Evolutionary conservation across 2,329 filamentous ascomycete species (phyloP), one percentile per base, ranked within the genome.

Genomic region (Aspergillus costaricaensis): DNA sequence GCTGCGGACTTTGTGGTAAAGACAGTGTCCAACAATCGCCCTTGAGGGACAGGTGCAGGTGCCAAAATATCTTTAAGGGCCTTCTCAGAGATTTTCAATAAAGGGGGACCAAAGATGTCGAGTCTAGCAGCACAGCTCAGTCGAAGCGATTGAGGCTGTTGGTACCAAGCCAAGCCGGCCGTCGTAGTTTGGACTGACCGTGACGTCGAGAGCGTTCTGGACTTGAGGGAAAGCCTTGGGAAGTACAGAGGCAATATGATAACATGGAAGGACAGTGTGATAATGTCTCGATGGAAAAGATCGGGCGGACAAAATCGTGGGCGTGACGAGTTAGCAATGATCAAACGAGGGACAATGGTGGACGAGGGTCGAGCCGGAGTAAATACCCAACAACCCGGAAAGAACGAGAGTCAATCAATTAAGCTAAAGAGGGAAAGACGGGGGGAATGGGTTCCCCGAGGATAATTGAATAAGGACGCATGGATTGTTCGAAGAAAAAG

Each of bases 391-490:
- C 27, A 52, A 23, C 43, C 23, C 25, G 44, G 60, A 54, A 65
- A 49, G 56, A 52, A 39, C 55, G 61, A 58, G 59, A 58, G 56
- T 55, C 56, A 59, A 65, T 65, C 58, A 57, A 59, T 59, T 54
- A 55, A 50, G 48, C 51, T 57, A 55, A 53, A 38, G 55, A 61
- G 25, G 59, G 61, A 55, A 23, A n/a, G 48, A 49, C 47, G 52
- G 54, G 57, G 59, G 53, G 53, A 61, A 47, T 41, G 27, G 25
- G 39, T 53, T 59, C 52, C 57, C 56, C 53, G 59, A 60, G 49
- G 44, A 41, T 56, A 57, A 60, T 61, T 62, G 58, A 51, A 58
- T 58, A 60, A 36, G 43, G 60, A 63, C 62, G 59, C 62, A 64
- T 65, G 57, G 51, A 61, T 60, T 48, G 44, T 60, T 62, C 60